Conservation (phyloP, 2,329 filamentous ascomycete genomes). For the Ophiostoma montium region DNA sequence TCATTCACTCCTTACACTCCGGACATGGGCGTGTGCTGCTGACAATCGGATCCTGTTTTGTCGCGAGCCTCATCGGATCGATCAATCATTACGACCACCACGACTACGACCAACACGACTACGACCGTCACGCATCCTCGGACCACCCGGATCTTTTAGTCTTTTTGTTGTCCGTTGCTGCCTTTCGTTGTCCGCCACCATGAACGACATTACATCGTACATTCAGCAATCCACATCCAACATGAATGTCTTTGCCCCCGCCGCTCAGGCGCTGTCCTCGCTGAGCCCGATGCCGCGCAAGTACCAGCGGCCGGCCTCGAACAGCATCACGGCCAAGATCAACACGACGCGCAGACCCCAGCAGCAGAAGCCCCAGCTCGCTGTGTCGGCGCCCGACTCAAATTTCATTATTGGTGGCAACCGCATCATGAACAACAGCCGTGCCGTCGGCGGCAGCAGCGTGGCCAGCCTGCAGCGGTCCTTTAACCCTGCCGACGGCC, state of each 20-base stretch:
- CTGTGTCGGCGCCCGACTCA: constrained; percentile 11
- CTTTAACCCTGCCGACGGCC: constrained; percentile 63
- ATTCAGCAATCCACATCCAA: constrained; percentile 18
- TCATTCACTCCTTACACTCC: background rate
- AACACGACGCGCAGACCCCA: background rate
- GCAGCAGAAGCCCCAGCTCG: constrained; percentile 9
- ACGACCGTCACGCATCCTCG: background rate
- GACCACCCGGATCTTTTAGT: background rate
- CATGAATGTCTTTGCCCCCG: constrained; percentile 18
- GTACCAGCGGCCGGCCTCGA: constrained; percentile 15
- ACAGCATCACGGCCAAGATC: constrained; percentile 1
- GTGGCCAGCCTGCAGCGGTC: constrained; percentile 69
- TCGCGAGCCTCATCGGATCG: constrained; percentile 2
- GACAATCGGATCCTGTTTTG: background rate
- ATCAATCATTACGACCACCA: background rate
- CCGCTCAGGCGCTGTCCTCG: constrained; percentile 16
- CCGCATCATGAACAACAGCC: constrained; percentile 6
- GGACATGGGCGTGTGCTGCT: background rate
- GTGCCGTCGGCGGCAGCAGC: constrained; percentile 28
- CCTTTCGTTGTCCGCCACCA: constrained; percentile 5
- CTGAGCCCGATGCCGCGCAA: constrained; percentile 21
- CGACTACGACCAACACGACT: background rate
- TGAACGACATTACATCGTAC: constrained; percentile 16
- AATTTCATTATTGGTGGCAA: constrained; percentile 8
- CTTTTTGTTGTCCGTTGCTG: too few relatives aligned